These are phyloP conservation scores for Parasitella parasitica DNA, from an alignment of 371 early-diverging fungal species.

Conservation along the genomic window DNA sequence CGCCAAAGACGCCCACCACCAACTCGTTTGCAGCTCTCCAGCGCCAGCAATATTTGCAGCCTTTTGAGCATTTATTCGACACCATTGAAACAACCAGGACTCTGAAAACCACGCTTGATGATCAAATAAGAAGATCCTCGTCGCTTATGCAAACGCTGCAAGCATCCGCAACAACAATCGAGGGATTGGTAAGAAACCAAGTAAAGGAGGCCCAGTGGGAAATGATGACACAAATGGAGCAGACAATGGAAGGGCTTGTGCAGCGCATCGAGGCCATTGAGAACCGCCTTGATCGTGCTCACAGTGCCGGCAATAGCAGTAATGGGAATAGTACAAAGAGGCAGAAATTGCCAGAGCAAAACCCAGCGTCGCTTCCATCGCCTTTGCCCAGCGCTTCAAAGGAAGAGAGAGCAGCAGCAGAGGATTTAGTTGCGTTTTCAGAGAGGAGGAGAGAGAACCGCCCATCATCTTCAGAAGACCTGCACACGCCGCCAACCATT, in stretches of 20 bases:
- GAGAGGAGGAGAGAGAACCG: conserved; percentile 10
- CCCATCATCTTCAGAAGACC: conserved; percentile 6
- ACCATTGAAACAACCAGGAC: conserved; percentile 61
- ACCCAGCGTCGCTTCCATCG: conserved; percentile 4
- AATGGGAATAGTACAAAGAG: background rate
- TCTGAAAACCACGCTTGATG: conserved; percentile 67
- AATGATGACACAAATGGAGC: conserved; percentile 33
- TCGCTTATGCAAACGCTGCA: conserved; percentile 77
- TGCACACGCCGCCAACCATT: conserved; percentile 32
- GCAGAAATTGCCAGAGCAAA: background rate
- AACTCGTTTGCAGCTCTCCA: conserved; percentile 35
- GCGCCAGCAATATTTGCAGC: conserved; percentile 54
- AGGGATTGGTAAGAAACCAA: conserved; percentile 72
- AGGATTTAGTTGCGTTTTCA: conserved; percentile 22
- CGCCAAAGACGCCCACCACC: conserved; percentile 36
- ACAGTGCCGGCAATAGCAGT: background rate
- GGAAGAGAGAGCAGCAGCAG: conserved; percentile 23
- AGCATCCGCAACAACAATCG: conserved; percentile 72
- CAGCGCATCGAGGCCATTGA: conserved; percentile 12
- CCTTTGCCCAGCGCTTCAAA: conserved; percentile 21
- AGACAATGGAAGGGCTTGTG: conserved; percentile 10
- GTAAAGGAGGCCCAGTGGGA: conserved; percentile 77
- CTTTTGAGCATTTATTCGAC: conserved; percentile 62
- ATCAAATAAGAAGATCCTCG: conserved; percentile 75
- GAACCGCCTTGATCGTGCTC: background rate